Conservation (phyloP, 768 basidiomycete species). For the Russula sp. region DNA sequence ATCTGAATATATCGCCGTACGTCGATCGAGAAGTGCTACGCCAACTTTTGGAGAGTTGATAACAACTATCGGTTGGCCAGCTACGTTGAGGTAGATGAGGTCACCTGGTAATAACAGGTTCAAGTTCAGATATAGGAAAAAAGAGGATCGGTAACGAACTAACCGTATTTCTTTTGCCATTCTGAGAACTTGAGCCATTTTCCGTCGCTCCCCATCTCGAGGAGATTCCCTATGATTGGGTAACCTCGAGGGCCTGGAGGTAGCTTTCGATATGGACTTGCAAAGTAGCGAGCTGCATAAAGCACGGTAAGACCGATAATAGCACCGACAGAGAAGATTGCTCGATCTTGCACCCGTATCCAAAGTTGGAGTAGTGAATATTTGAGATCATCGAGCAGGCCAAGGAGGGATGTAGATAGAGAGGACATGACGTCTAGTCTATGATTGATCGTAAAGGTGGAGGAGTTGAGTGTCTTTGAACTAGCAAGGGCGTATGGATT, state of each 20-base stretch:
- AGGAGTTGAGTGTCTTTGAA: too few species aligned
- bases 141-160: neutral
- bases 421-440: neutral
- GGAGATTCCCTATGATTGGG: neutral
- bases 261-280: neutral
- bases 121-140: neutral
- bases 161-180: neutral
- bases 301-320: neutral
- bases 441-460: neutral
- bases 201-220: neutral
- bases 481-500: too few species aligned
- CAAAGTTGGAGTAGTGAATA: neutral
- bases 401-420: neutral
- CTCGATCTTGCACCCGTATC: neutral
- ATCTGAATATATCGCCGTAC: neutral
- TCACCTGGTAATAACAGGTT: neutral
- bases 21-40: slow-evolving; percentile 2
- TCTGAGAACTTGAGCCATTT: neutral
- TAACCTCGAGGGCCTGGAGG: neutral
- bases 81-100: slow-evolving; percentile 7
- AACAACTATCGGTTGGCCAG: neutral
- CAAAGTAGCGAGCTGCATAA: neutral
- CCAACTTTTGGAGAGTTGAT: neutral
- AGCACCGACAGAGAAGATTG: neutral
- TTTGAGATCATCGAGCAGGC: neutral